A percentile compares a stretch with the other conserved stretches of the same genome.
Evolutionary conservation across 129 eudicot species (phyloP).

Genomic region (Centrapalus pauciflorus): DNA sequence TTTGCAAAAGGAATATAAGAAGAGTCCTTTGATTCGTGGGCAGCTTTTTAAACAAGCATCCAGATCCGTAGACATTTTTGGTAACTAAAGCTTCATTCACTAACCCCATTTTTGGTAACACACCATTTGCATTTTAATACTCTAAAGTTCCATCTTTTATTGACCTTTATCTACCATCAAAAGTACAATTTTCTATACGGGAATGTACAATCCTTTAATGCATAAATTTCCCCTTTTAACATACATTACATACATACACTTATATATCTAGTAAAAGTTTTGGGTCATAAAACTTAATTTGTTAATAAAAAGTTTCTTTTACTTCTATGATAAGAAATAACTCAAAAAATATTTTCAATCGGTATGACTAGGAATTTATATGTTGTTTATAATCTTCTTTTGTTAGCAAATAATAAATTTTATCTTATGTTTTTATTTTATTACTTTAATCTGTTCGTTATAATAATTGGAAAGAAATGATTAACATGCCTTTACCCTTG

Average conservation of each 20-base stretch:
- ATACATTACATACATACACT: neutral
- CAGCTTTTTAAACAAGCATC: conserved; percentile 9
- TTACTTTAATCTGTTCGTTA: too few relatives aligned
- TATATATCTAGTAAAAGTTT: neutral
- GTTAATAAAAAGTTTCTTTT: neutral
- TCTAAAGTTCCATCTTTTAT: conserved; percentile 20
- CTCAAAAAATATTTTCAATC: too few relatives aligned
- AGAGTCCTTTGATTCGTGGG: conserved; percentile 1
- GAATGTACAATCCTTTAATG: conserved; percentile 1
- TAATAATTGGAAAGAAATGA: too few relatives aligned
- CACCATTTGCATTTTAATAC: conserved; percentile 17
- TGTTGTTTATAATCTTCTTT: too few relatives aligned
- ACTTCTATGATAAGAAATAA: neutral
- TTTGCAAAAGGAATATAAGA: neutral
- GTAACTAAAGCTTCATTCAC: conserved; percentile 18
- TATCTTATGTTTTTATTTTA: too few relatives aligned
- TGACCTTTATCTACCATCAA: conserved; percentile 15
- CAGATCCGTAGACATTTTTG: conserved; percentile 24
- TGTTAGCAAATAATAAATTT: too few relatives aligned
- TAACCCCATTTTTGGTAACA: conserved; percentile 23
- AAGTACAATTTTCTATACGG: neutral
- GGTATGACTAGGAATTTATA: too few relatives aligned
- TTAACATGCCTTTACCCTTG: too few relatives aligned
- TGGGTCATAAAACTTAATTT: neutral
- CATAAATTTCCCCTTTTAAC: neutral